Evolutionary conservation across 208 protist species (phyloP), one percentile per base, ranked within the genome.

Genomic region (Crithidia thermophila): DNA sequence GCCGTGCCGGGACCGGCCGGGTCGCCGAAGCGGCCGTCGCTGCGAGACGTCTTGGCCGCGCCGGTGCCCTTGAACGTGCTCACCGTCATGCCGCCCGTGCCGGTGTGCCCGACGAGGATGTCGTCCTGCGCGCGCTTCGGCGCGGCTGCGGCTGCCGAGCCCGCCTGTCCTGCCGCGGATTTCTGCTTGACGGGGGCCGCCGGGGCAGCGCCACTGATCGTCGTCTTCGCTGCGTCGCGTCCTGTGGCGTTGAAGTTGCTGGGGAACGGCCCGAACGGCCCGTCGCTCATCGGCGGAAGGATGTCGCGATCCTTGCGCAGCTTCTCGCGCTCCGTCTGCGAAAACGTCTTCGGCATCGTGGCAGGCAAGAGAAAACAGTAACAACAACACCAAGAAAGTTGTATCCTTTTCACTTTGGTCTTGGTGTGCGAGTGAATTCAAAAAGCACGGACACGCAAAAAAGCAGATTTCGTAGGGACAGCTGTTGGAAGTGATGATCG

Each of bases 261-360:
- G 0, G 90, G 90, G 55, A 95, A 95, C 0, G 90, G 75, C 1
- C 90, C 90, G 73, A 95, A 95, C 3, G 90, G 90, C 59, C 90
- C 90, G 45, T 95, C 90, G 52, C 85, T 87, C 30, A 92, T 36
- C 18, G 87, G 90, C 5, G 90, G 90, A 23, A 93, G 57, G 2
- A 93, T 62, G 20, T 82, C 76, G 40, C 82, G 79, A 56, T 95
- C 83, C 27, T 82, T 84, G 64, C 84, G 70, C 18, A 92, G 68
- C 72, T 79, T 81, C 43, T 84, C 78, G 13, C 81, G 67, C 52
- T 89, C 79, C 16, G 75, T 71, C 37, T 84, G 72, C 40, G 84
- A 84, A 71, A 94, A 92, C 7, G 80, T 77, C 37, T 83, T 89
- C 5, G 61, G 51, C 59, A 77, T 73, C 16, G 33, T 31, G 10